phyloP scores from a whole-genome alignment of 305 asterid species.

The Fraxinus latifolia region DNA sequence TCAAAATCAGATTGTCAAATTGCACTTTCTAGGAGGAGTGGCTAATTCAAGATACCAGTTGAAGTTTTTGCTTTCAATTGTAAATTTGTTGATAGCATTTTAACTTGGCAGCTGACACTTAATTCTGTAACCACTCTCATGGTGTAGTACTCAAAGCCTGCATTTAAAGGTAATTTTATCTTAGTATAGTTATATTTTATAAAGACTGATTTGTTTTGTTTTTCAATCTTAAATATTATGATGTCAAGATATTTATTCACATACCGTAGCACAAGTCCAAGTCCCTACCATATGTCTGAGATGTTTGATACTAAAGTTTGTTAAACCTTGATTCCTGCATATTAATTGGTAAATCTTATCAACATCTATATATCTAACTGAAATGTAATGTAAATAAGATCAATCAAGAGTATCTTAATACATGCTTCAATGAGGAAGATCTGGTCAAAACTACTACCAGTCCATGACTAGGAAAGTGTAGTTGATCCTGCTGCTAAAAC shows the following conservation, averaged over 20 bases:
- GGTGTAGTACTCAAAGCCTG: conserved; percentile 4
- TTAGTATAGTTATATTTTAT: conserved; percentile 21
- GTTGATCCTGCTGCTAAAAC: not conserved
- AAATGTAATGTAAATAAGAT: no score
- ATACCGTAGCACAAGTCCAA: conserved; percentile 28
- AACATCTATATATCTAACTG: no score
- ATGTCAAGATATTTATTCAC: conserved; percentile 2
- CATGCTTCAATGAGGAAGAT: no score
- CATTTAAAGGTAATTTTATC: conserved; percentile 20
- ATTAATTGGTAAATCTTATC: no score
- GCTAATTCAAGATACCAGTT: not conserved
- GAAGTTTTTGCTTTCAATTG: conserved; percentile 1
- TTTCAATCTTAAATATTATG: conserved; percentile 24
- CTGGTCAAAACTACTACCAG: no score
- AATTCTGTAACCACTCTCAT: not conserved
- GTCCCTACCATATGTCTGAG: no score
- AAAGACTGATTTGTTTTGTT: conserved; percentile 28
- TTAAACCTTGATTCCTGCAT: no score
- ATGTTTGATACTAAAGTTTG: no score
- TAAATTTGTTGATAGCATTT: conserved; percentile 28
- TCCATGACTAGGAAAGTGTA: not conserved
- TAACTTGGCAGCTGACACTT: conserved; percentile 20
- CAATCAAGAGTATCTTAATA: no score
- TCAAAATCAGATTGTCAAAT: conserved; percentile 31
- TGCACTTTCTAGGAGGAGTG: conserved; percentile 18